phyloP scores from a whole-genome alignment of 768 basidiomycete genomes.

The Hygrophoropsis aurantiaca region DNA sequence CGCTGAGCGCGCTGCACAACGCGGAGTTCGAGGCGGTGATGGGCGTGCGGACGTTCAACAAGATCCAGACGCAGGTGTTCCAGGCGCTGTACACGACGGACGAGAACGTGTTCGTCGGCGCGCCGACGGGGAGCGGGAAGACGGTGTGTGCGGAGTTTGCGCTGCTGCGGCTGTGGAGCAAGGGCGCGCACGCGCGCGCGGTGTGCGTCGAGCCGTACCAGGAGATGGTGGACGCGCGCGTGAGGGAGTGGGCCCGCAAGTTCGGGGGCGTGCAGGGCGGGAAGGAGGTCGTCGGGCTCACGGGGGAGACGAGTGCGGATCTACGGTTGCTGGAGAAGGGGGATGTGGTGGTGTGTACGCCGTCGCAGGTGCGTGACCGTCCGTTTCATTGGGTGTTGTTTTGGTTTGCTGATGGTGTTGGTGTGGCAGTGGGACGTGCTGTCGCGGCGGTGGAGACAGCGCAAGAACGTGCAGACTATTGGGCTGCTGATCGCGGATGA shows the following conservation, averaged over 20 bases:
- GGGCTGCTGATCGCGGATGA: slow-evolving; percentile 95
- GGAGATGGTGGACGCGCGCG: slow-evolving; percentile 93
- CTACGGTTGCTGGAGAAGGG: slow-evolving; percentile 86
- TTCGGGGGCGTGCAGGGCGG: slow-evolving; percentile 83
- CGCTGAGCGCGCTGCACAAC: slow-evolving; percentile 90
- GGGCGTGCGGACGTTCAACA: slow-evolving; percentile 88
- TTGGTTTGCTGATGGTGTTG: too few species aligned
- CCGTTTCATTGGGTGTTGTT: too few species aligned
- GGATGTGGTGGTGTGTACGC: slow-evolving; percentile 93
- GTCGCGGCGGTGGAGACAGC: slow-evolving; percentile 92
- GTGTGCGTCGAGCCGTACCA: slow-evolving; percentile 97
- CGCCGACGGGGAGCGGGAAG: slow-evolving; percentile 96
- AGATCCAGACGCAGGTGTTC: slow-evolving; percentile 99
- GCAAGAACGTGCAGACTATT: slow-evolving; percentile 94
- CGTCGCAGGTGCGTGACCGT: slow-evolving; percentile 63
- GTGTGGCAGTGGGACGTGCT: slow-evolving; percentile 89
- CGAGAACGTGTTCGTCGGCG: slow-evolving; percentile 95
- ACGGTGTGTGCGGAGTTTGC: slow-evolving; percentile 98
- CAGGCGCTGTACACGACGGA: slow-evolving; percentile 95
- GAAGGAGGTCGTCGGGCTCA: slow-evolving; percentile 91
- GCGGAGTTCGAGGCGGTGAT: slow-evolving; percentile 84
- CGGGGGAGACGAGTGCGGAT: slow-evolving; percentile 93
- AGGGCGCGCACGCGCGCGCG: slow-evolving; percentile 74
- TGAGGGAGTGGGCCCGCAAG: slow-evolving; percentile 85
- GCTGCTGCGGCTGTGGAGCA: slow-evolving; percentile 91